Conservation (phyloP, 352 stramenopile species). For the Phytophthora pluvialis region DNA sequence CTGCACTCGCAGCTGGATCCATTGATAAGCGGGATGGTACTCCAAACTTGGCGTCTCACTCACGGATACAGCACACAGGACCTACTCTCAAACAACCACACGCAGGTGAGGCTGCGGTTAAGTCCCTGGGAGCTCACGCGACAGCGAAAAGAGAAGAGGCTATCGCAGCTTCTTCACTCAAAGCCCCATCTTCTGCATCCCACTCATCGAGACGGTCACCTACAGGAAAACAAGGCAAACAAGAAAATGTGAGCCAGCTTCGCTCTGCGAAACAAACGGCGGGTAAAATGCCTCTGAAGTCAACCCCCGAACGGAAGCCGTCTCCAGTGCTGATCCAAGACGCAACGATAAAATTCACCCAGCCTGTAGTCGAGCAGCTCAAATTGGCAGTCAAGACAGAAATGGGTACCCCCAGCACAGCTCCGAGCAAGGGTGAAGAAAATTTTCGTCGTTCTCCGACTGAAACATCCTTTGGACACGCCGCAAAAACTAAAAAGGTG, state of each 20-base stretch:
- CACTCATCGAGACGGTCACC: not conserved
- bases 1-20: not conserved
- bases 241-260: not conserved
- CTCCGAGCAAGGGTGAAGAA: not conserved
- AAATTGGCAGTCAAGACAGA: conserved; percentile 3
- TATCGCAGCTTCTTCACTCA: not conserved
- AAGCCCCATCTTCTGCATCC: not conserved
- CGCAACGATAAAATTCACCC: not conserved
- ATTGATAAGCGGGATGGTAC: not conserved
- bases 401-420: not conserved
- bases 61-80: not conserved
- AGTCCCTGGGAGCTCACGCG: not conserved
- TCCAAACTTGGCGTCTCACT: not conserved
- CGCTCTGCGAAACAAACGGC: not conserved
- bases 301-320: conserved; percentile 1
- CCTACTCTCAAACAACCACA: not conserved
- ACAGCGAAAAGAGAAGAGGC: not conserved
- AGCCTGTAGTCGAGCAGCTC: not conserved
- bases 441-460: not conserved
- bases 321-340: not conserved
- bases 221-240: not conserved
- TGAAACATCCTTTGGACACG: not conserved
- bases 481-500: conserved; percentile 3
- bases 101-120: no score
- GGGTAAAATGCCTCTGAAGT: not conserved